Evolutionary conservation across 257 asterid genomes (phyloP).

Genomic region (Forsythia viridissima): DNA sequence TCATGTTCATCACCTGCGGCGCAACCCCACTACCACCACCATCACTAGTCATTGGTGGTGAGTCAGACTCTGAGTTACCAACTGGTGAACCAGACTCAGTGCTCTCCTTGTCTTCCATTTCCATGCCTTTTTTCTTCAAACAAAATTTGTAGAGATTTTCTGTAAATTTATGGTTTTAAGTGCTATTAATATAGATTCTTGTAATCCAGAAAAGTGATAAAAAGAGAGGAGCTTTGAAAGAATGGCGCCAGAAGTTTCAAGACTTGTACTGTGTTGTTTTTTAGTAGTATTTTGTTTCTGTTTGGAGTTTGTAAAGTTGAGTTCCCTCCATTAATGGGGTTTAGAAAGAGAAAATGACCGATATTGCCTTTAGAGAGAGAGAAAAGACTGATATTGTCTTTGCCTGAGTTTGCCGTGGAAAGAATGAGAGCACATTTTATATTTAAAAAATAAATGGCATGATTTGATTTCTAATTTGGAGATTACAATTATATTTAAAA

Average conservation of each 20-base stretch:
- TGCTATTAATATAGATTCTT: background rate
- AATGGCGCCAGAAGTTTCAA: constrained; percentile 69
- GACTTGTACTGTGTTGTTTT: background rate
- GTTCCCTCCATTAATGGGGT: constrained; percentile 74
- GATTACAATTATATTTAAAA: background rate
- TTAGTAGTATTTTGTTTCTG: constrained; percentile 13
- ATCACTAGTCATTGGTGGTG: constrained; percentile 39
- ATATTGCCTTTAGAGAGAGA: background rate
- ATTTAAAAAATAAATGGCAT: background rate
- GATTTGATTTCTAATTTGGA: constrained; percentile 9
- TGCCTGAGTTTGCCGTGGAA: constrained; percentile 23
- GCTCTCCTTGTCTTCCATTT: constrained; percentile 65
- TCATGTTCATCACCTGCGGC: constrained; percentile 42
- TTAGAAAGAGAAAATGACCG: constrained; percentile 24
- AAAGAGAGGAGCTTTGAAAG: constrained; percentile 24
- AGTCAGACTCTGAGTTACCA: constrained; percentile 52
- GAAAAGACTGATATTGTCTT: constrained; percentile 36
- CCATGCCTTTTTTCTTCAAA: constrained; percentile 33
- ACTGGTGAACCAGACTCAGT: constrained; percentile 69
- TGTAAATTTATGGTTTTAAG: background rate
- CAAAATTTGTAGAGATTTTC: background rate
- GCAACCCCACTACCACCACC: constrained; percentile 33
- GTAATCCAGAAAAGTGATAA: background rate
- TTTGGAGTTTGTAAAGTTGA: constrained; percentile 45
- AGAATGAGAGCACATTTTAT: background rate